Evolutionary conservation across 371 early-diverging fungal species (phyloP), one percentile per base, ranked within the genome.

Genomic region (Mucor mucedo): DNA sequence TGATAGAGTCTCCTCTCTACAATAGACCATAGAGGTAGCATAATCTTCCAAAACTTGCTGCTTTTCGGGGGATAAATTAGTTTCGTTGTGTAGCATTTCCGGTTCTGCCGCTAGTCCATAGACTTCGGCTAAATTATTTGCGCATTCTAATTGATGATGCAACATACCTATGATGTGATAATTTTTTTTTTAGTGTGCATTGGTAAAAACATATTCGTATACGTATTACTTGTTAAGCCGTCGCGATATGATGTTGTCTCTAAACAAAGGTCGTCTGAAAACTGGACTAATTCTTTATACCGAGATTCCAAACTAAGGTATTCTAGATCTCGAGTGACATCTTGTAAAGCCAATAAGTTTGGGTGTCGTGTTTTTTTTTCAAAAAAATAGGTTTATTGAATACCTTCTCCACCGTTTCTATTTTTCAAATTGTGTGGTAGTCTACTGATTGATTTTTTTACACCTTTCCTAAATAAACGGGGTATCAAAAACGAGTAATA

Each of bases 131-230:
- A 91, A 70, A 16, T 82, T 66, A 13, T 77, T 66, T 11, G 89
- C 87, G 65, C 89, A 80, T 45, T 76, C 71, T 13, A 74, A 78
- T 75, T 91, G 89, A 52, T 87, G 81, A 42, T 79, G 75, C 38
- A 92, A 68, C 79, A 89, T 77, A 14, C 71, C 86, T 84, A 49
- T 13, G 29, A 21, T 40, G 40, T 28, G 40, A 52, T 38, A 3
- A 49, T 32, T 21, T 21, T 21, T 21, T 21, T 21, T 21, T 21
- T 21, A 21, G 21, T 1, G n/a, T 33, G 10, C 13, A 38, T n/a
- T 21, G 27, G 27, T 40, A 28, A 11, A 27, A 29, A n/a, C 32
- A 44, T 9, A 8, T 14, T 33, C 21, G 16, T n/a, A 33, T 38
- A 52, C 5, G 50, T 4, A n/a, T 60, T 60, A 63, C 65, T 58